Percentiles rank a stretch among this genome's conserved stretches.
Conservation (phyloP, 2,329 filamentous ascomycete species). For the Arthrobotrys conoides region DNA sequence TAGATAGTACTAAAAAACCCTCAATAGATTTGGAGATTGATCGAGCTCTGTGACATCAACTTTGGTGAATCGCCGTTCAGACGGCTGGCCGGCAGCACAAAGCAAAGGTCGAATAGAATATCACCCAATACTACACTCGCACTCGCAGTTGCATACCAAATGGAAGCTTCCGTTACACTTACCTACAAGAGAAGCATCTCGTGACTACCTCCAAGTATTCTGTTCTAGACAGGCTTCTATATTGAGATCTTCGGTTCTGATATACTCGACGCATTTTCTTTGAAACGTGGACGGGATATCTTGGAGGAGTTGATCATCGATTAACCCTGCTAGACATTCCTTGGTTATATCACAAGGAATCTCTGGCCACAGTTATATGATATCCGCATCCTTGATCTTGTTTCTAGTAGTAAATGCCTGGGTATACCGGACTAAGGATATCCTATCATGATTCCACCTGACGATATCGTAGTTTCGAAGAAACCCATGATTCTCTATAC, state of each 20-base stretch:
- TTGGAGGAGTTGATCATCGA: conserved; percentile 8
- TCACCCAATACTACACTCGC: too few relatives aligned
- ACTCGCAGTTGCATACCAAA: not conserved
- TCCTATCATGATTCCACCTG: not conserved
- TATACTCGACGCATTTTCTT: conserved; percentile 22
- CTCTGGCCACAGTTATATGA: not conserved
- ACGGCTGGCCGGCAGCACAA: too few relatives aligned
- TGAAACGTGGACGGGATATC: conserved; percentile 15
- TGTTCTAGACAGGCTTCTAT: not conserved
- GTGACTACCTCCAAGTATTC: conserved; percentile 4
- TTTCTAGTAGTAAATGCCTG: not conserved
- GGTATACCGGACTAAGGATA: too few relatives aligned
- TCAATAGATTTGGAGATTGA: not conserved
- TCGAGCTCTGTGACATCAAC: conserved; percentile 11
- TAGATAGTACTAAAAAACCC: conserved; percentile 1
- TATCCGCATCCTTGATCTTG: not conserved
- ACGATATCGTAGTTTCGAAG: not conserved
- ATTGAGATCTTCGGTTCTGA: conserved; percentile 1
- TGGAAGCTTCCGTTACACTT: conserved; percentile 13
- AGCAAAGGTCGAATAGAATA: not conserved
- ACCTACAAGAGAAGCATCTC: not conserved
- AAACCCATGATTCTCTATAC: not conserved
- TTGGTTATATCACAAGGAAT: conserved; percentile 2
- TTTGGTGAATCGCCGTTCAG: not conserved
- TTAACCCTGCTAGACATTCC: not conserved